Base-by-base conservation (phyloP, 1,139 yeast genomes). In the Geotrichum australiense region DNA sequence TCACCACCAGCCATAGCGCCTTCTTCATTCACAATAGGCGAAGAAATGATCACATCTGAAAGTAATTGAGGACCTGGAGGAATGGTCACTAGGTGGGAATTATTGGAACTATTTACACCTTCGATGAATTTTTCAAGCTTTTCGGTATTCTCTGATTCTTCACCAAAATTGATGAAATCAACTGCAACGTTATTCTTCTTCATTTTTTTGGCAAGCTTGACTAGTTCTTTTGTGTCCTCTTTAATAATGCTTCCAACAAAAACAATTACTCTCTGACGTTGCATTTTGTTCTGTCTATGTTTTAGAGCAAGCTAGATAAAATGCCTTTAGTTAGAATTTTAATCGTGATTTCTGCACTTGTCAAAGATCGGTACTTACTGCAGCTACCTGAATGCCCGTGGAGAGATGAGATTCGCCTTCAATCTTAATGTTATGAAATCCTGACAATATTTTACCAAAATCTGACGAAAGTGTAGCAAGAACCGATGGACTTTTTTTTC, bases 321-420 rank as follows among this genome's bases (percentile, higher is more conserved):
- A 18, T 23, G 26, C 12, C 12, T 18, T 27, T 18, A 16, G 23
- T n/a, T 6, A 6, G 25, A 16, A 19, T 11, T 11, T 7, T 7
- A 7, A 7, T 7, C 25, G 11, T 11, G 11, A 23, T 23, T 7
- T 23, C 25, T 10, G 25, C 8, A 22, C 25, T 6, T 22, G 25
- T 10, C 8, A 22, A 6, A 10, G 25, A n/a, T 2, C 3, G 14
- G 14, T 15, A 50, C 56, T 31, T 52, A 53, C 58, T 37, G 94
- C 94, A n/a, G 97, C 98, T 50, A 91, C 95, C 65, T 89, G 96
- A 53, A 91, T 78, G 12, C 95, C 94, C 37, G 89, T 82, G 26
- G 82, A 70, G 47, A 93, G 70, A 57, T 87, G 86, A 8, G 71
- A 59, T 38, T 70, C 64, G 1, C 96, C 96, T 20, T 70, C 69